phyloP scores from a whole-genome alignment of 257 asterid species.

The Ligustrum vulgare region DNA sequence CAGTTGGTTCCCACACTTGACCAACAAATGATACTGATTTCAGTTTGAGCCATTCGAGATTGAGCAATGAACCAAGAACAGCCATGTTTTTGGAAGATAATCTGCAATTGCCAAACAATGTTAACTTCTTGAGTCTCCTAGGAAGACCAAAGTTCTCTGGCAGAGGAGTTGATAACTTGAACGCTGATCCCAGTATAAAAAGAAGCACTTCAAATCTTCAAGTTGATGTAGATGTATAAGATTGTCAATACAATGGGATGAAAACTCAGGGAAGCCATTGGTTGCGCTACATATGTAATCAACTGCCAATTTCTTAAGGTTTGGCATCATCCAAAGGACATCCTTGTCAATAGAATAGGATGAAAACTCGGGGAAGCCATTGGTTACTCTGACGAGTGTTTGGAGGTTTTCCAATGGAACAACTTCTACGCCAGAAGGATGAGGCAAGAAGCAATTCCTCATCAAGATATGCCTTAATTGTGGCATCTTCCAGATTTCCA shows the following conservation, averaged over 20 bases:
- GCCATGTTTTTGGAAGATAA: not conserved
- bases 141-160: conserved; percentile 5
- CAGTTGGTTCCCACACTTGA: conserved; percentile 16
- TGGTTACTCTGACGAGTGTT: not conserved
- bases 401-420: too few species aligned
- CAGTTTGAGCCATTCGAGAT: conserved; percentile 17
- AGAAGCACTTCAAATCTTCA: conserved; percentile 10
- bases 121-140: not conserved
- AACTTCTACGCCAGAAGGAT: too few species aligned
- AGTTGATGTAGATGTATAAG: conserved; percentile 1
- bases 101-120: conserved; percentile 4
- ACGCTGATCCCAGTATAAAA: not conserved
- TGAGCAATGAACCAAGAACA: not conserved
- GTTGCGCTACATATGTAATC: not conserved
- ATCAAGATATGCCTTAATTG: too few species aligned
- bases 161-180: not conserved
- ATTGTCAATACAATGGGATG: not conserved
- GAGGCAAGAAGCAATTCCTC: too few species aligned
- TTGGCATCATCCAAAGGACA: not conserved
- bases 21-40: not conserved
- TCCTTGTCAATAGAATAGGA: too few species aligned
- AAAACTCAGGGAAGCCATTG: too few species aligned
- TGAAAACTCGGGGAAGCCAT: too few species aligned
- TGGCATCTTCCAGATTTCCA: too few species aligned
- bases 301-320: conserved; percentile 17